phyloP scores from a whole-genome alignment of 176 grass and related monocot species.

The Oryza punctata region DNA sequence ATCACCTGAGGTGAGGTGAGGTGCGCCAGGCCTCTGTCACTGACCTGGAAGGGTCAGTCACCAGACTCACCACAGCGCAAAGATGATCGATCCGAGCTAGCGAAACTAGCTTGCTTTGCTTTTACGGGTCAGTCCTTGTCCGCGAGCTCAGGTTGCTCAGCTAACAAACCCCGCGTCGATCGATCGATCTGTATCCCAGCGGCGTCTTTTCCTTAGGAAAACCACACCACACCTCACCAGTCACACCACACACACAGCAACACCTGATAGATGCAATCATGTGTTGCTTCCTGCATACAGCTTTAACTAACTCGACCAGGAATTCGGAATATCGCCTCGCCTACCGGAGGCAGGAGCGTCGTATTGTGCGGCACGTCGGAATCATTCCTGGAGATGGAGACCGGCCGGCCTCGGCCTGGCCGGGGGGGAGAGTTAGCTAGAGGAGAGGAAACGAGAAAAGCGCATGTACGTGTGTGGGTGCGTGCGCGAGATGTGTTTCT shows the following conservation, averaged over 20 bases:
- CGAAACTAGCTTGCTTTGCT: slow-evolving; percentile 38
- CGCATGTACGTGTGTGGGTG: too few relatives aligned
- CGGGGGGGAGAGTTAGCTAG: not conserved
- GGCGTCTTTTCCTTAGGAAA: slow-evolving; percentile 13
- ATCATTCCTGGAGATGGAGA: slow-evolving; percentile 33
- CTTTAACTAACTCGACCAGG: slow-evolving; percentile 52
- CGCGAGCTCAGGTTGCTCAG: slow-evolving; percentile 20
- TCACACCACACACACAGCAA: not conserved
- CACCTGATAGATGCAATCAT: slow-evolving; percentile 39
- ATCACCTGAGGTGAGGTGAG: too few relatives aligned
- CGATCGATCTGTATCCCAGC: slow-evolving; percentile 10
- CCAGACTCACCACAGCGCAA: slow-evolving; percentile 23
- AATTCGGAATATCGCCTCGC: not conserved
- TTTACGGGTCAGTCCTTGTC: slow-evolving; percentile 56
- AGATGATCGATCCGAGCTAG: not conserved
- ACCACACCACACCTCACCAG: not conserved
- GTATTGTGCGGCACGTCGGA: slow-evolving; percentile 30
- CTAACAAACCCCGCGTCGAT: slow-evolving; percentile 34
- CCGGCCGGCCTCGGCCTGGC: too few relatives aligned
- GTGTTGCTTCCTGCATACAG: slow-evolving; percentile 54
- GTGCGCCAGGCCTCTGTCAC: not conserved
- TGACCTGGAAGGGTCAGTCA: slow-evolving; percentile 20
- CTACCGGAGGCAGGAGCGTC: slow-evolving; percentile 17
- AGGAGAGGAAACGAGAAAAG: not conserved
- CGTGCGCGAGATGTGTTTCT: slow-evolving; percentile 40